phyloP scores from a whole-genome alignment of 1,284 basidiomycete species.

The Rhodotorula sp. region DNA sequence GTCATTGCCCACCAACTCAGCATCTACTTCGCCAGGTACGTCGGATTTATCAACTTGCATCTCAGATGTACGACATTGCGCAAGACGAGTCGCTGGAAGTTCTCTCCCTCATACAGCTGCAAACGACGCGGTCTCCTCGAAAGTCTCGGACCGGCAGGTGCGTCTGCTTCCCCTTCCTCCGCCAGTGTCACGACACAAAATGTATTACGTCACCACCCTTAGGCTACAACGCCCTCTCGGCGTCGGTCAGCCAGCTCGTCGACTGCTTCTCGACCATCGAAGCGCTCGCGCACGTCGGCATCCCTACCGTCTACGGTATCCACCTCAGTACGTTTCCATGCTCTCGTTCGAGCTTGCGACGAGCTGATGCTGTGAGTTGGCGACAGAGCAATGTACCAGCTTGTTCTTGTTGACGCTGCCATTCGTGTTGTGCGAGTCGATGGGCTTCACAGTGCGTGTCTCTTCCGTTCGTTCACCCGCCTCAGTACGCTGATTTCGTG shows the following conservation, averaged over 20 bases:
- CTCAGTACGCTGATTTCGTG: conserved; percentile 5
- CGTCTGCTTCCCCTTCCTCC: too few relatives aligned
- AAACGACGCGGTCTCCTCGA: conserved; percentile 40
- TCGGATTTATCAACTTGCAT: too few relatives aligned
- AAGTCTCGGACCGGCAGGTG: conserved; percentile 39
- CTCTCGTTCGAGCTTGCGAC: too few relatives aligned
- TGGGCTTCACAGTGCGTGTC: conserved; percentile 37
- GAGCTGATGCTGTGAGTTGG: too few relatives aligned
- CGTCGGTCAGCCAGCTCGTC: conserved; percentile 21
- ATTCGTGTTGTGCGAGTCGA: conserved; percentile 41
- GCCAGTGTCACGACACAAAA: too few relatives aligned
- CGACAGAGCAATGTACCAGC: conserved; percentile 30
- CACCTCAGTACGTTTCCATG: conserved; percentile 1
- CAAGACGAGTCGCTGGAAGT: too few relatives aligned
- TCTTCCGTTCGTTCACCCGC: background rate
- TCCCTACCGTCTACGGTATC: conserved; percentile 34
- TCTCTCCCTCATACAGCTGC: conserved; percentile 4
- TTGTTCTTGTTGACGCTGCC: conserved; percentile 41
- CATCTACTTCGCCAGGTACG: conserved; percentile 43
- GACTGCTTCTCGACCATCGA: conserved; percentile 40
- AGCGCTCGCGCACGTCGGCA: conserved; percentile 31
- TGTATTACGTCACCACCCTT: too few relatives aligned
- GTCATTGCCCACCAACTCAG: conserved; percentile 44
- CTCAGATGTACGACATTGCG: too few relatives aligned
- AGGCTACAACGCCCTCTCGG: conserved; percentile 40